Percentiles rank a stretch among this genome's conserved stretches.
phyloP scores from a whole-genome alignment of 768 basidiomycete species.

The Lactarius vividus region DNA sequence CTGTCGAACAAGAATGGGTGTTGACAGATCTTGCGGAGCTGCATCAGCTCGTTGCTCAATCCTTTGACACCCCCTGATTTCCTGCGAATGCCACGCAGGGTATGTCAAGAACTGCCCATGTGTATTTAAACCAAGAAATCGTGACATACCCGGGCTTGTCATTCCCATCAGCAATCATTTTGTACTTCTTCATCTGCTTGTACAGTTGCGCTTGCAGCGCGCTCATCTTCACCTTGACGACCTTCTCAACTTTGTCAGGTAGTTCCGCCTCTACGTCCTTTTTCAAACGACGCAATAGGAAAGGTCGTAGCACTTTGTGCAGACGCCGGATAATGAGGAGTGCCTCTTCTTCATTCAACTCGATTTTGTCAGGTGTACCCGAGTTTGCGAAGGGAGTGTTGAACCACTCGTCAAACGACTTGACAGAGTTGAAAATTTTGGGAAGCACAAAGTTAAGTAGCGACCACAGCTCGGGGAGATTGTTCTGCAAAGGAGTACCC shows the following conservation, averaged over 20 bases:
- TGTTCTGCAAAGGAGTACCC: slow-evolving; percentile 95
- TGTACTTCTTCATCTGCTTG: slow-evolving; percentile 97
- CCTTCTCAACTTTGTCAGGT: slow-evolving; percentile 97
- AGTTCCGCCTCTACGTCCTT: slow-evolving; percentile 96
- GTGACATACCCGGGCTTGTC: slow-evolving; percentile 66
- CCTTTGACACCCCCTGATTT: slow-evolving; percentile 81
- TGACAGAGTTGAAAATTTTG: slow-evolving; percentile 97
- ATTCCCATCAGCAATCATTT: slow-evolving; percentile 89
- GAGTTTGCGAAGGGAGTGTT: slow-evolving; percentile 99
- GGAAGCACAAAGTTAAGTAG: slow-evolving; percentile 93
- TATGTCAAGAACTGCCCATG: not conserved
- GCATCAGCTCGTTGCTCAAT: slow-evolving; percentile 93
- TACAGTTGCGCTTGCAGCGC: slow-evolving; percentile 89
- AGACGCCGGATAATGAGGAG: slow-evolving; percentile 93
- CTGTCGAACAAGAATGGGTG: slow-evolving; percentile 96
- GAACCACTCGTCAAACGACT: slow-evolving; percentile 99
- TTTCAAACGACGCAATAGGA: slow-evolving; percentile 89
- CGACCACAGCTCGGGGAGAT: slow-evolving; percentile 93
- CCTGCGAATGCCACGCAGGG: slow-evolving; percentile 36
- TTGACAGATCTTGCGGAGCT: slow-evolving; percentile 96
- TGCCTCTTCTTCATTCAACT: slow-evolving; percentile 99
- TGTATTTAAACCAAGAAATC: not conserved
- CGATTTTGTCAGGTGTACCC: slow-evolving; percentile 97
- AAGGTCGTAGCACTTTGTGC: slow-evolving; percentile 94
- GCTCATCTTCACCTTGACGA: slow-evolving; percentile 95